Evolutionary conservation across 2,329 filamentous ascomycete genomes (phyloP).

Genomic region (Arthrobotrys musiformis): DNA sequence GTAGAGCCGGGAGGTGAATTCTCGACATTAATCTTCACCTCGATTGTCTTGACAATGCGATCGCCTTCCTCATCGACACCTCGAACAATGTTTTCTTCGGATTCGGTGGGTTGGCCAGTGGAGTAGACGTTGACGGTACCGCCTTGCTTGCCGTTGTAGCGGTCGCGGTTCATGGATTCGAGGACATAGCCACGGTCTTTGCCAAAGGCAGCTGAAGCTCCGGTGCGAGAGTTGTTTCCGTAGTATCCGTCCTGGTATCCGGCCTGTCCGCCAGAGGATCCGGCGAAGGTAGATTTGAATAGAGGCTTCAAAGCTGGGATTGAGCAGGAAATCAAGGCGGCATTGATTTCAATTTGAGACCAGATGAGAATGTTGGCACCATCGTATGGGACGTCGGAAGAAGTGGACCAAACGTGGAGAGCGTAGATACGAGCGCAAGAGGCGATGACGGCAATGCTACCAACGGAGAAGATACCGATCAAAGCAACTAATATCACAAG

Average conservation of each 20-base stretch:
- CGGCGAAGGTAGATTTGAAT: constrained; percentile 57
- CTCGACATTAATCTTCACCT: constrained; percentile 58
- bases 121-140: constrained; percentile 55
- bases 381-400: constrained; percentile 55
- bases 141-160: constrained; percentile 53
- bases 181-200: constrained; percentile 54
- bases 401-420: constrained; percentile 56
- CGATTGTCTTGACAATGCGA: constrained; percentile 57
- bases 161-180: constrained; percentile 55
- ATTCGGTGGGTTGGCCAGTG: constrained; percentile 53
- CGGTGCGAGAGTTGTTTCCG: constrained; percentile 43
- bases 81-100: constrained; percentile 58
- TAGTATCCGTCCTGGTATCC: constrained; percentile 53
- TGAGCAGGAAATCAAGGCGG: constrained; percentile 64
- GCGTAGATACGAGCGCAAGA: constrained; percentile 60
- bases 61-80: constrained; percentile 52
- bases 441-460: constrained; percentile 59
- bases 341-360: constrained; percentile 63
- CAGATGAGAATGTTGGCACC: constrained; percentile 59
- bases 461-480: constrained; percentile 58
- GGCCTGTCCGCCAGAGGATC: constrained; percentile 44
- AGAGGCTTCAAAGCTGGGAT: constrained; percentile 64
- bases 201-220: constrained; percentile 46
- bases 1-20: constrained; percentile 54
- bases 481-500: constrained; percentile 42